phyloP scores from a whole-genome alignment of 441 rosid species.

The Hypseocharis bilobata region DNA sequence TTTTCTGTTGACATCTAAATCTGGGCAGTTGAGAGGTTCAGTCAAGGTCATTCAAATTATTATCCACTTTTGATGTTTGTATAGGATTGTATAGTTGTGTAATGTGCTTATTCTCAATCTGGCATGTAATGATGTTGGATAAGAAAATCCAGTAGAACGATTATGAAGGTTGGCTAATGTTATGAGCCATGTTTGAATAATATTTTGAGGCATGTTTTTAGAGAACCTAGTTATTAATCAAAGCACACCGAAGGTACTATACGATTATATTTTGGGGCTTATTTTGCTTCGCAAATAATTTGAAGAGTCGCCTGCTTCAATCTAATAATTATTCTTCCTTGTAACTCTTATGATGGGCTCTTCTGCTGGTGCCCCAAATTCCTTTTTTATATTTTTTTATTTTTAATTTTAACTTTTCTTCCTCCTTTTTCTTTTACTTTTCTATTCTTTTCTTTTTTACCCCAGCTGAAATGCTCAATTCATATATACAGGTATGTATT shows the following conservation, averaged over 20 bases:
- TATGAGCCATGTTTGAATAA: not conserved
- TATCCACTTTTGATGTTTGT: not conserved
- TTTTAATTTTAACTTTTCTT: too few species aligned
- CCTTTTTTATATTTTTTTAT: too few species aligned
- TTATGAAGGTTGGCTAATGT: not conserved
- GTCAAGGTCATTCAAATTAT: not conserved
- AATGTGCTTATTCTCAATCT: not conserved
- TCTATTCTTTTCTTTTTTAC: too few species aligned
- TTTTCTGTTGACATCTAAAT: not conserved
- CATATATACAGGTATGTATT: too few species aligned
- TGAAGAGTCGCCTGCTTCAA: not conserved
- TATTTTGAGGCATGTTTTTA: not conserved
- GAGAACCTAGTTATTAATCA: constrained; percentile 2
- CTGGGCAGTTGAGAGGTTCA: not conserved
- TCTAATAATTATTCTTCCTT: not conserved
- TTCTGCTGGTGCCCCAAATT: not conserved
- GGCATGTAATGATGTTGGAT: not conserved
- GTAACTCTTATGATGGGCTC: not conserved
- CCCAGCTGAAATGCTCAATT: too few species aligned
- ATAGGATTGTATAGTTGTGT: not conserved
- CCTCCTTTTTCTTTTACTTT: too few species aligned
- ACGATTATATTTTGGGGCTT: not conserved
- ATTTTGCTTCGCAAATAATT: not conserved
- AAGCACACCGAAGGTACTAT: not conserved
- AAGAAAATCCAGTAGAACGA: not conserved